phyloP scores from a whole-genome alignment of 179 eudicot species.

The Vitellaria paradoxa region DNA sequence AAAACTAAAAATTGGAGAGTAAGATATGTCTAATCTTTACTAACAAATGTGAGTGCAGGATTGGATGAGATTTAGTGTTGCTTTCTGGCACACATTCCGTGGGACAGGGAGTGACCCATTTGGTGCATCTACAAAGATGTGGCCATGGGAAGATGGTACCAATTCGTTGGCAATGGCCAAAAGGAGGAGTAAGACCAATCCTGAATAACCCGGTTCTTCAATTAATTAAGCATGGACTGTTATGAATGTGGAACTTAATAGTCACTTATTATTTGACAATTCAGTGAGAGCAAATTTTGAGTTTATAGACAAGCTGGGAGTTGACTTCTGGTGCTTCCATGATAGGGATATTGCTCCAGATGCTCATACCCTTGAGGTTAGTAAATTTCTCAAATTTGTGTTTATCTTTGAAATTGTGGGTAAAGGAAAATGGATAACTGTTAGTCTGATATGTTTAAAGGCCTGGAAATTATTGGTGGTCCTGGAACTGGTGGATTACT shows the following conservation, averaged over 20 bases:
- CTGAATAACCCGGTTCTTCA: background rate
- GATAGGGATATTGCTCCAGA: constrained; percentile 99
- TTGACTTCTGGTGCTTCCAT: constrained; percentile 96
- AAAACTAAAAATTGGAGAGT: background rate
- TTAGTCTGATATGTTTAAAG: background rate
- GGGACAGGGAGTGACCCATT: constrained; percentile 97
- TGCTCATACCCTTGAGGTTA: constrained; percentile 75
- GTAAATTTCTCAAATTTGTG: constrained; percentile 10
- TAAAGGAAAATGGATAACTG: background rate
- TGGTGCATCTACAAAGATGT: constrained; percentile 84
- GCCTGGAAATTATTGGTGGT: background rate
- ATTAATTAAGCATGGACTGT: background rate
- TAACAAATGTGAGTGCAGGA: constrained; percentile 40
- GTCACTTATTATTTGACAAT: constrained; percentile 21
- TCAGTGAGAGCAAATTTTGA: constrained; percentile 98
- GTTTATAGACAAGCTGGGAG: constrained; percentile 91
- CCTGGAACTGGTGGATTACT: too few relatives aligned
- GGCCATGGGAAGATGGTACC: constrained; percentile 99
- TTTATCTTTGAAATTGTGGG: background rate
- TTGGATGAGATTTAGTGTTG: constrained; percentile 97
- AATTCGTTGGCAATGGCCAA: constrained; percentile 94
- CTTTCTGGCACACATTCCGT: constrained; percentile 99
- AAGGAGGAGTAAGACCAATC: constrained; percentile 72
- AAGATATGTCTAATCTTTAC: background rate
- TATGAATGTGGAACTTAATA: background rate